phyloP scores from a whole-genome alignment of 1,284 basidiomycete species.

The Ganoderma multipileum region DNA sequence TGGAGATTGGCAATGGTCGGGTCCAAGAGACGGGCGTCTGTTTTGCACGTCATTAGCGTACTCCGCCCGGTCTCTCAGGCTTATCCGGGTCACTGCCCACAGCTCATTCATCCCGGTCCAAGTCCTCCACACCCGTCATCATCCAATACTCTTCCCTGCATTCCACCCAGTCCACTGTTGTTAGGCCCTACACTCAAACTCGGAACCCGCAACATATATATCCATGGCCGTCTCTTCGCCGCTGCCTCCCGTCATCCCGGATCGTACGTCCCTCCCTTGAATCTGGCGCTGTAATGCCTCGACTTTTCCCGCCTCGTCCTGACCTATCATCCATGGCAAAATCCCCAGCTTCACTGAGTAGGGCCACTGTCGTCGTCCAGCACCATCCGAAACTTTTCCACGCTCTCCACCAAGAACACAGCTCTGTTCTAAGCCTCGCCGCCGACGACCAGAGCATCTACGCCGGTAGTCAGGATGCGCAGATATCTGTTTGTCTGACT shows the following conservation, averaged over 20 bases:
- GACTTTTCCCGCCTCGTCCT: conserved; percentile 8
- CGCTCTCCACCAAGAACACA: conserved; percentile 70
- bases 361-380: conserved; percentile 25
- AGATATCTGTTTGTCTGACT: conserved; percentile 64
- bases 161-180: not conserved
- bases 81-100: too few species aligned
- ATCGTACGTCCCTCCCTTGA: conserved; percentile 28
- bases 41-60: too few species aligned
- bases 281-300: conserved; percentile 25
- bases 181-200: not conserved
- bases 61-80: too few species aligned
- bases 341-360: conserved; percentile 36
- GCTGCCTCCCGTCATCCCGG: conserved; percentile 30
- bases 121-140: not conserved
- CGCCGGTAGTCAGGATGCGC: conserved; percentile 82
- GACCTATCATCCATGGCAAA: not conserved
- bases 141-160: not conserved
- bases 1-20: not conserved
- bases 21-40: too few species aligned
- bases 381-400: conserved; percentile 53
- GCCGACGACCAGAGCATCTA: conserved; percentile 80
- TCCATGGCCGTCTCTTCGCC: conserved; percentile 11
- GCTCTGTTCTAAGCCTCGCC: conserved; percentile 80
- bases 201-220: not conserved
- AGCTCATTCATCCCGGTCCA: not conserved